Base-by-base conservation (phyloP, 2,329 filamentous ascomycete genomes). In the Fusarium anguioides region DNA sequence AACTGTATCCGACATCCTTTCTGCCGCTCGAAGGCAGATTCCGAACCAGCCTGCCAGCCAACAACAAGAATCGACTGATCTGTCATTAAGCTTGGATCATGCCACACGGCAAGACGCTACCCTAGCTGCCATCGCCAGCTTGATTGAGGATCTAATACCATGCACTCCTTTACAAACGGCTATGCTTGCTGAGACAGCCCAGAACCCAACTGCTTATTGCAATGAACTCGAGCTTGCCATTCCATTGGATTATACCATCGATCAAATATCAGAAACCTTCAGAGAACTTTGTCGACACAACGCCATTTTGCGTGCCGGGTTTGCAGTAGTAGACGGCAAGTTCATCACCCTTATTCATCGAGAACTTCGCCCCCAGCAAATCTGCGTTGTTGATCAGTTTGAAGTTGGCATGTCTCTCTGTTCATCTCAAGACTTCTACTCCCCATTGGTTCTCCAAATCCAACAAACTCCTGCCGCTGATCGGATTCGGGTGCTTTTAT, bases 141-240 rank as follows among this genome's bases (percentile, higher is more conserved):
- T 76, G 4, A 64, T 82, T 11, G 77, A 82, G 31, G 76, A 80
- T 23, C 71, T 89, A n/a, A 74, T 84, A 18, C 84, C 84, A 6
- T 96, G 92, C 75, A 94, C 89, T 6, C 84, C 89, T 15, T 81
- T 96, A 11, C 94, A 97, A 71, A 80, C 85, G 18, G 89, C 92
- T 3, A 96, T 97, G 93, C 82, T 97, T 17, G 83, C 87, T 0
- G 93, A 97, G 78, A 94, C 92, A 1, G 77, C 83, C 4, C 82
- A 80, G 18, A 81, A 89, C 60, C 66, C 82, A 3, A 79, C 78
- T 44, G 83, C 89, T 9, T 97, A 97, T 74, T 91, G 90, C 78
- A 97, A 97, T 70, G 89, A 89, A 81, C 80, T 96, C 12, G 86
- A 91, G 69, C 75, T 96, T 2, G 80, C 86, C n/a, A 78, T 91